phyloP scores from a whole-genome alignment of 2,329 filamentous ascomycete genomes.

The Hypoxylon sp. region DNA sequence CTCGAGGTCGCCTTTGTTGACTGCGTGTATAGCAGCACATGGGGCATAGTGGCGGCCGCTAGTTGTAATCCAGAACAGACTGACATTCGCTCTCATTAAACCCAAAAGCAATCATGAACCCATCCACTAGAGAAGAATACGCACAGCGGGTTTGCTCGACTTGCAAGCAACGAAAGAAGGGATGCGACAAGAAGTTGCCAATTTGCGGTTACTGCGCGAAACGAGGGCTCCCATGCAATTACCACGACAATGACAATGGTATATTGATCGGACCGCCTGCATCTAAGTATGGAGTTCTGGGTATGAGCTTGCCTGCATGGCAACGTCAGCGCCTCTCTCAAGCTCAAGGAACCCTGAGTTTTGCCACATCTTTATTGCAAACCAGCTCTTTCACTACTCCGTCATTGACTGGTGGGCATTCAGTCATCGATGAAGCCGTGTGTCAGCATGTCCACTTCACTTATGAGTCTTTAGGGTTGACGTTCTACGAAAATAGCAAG shows the following conservation, averaged over 20 bases:
- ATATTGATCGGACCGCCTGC: neutral
- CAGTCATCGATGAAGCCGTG: neutral
- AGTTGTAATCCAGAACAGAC: neutral
- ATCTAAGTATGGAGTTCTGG: neutral
- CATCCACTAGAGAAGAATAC: neutral
- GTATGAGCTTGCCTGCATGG: constrained; percentile 1
- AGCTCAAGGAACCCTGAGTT: neutral
- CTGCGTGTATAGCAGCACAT: neutral
- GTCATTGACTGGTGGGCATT: neutral
- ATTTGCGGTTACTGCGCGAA: constrained; percentile 1
- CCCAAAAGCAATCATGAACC: neutral
- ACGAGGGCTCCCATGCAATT: neutral
- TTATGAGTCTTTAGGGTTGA: neutral
- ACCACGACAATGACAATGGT: neutral
- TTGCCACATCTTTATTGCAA: neutral
- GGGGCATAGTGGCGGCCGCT: neutral
- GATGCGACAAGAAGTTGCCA: constrained; percentile 4
- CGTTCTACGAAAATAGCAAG: neutral
- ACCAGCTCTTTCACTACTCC: neutral
- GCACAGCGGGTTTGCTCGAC: constrained; percentile 3
- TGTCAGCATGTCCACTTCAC: neutral
- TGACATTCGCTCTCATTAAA: neutral
- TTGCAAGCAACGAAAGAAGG: neutral
- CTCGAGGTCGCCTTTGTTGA: neutral
- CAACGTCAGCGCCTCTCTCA: constrained; percentile 1